A percentile compares a stretch with the other conserved stretches of the same genome.
These are phyloP conservation scores for Dichotomopilus funicola DNA, from an alignment of 2,329 filamentous ascomycete species.

Conservation along the genomic window DNA sequence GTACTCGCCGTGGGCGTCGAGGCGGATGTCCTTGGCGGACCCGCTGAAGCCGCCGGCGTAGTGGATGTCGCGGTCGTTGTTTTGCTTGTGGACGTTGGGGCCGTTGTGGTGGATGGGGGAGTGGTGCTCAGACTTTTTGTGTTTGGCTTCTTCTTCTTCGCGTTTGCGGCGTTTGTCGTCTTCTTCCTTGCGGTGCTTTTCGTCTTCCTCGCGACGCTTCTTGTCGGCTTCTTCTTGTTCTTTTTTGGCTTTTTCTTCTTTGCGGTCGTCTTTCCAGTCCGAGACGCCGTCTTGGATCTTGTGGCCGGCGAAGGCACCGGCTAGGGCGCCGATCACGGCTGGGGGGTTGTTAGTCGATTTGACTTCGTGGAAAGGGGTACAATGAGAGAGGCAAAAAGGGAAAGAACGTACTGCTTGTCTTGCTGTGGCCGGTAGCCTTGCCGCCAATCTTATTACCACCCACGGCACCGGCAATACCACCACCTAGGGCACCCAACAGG, in stretches of 20 bases:
- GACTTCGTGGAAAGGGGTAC: too few species aligned
- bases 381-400: neutral
- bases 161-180: slow-evolving; percentile 16
- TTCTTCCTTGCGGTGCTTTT: slow-evolving; percentile 22
- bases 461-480: slow-evolving; percentile 35
- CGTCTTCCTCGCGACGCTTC: slow-evolving; percentile 17
- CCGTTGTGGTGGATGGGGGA: neutral
- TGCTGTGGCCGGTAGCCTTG: slow-evolving; percentile 26
- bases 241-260: slow-evolving; percentile 32
- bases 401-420: slow-evolving; percentile 25
- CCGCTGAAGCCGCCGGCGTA: slow-evolving; percentile 32
- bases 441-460: slow-evolving; percentile 37
- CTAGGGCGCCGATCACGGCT: slow-evolving; percentile 34
- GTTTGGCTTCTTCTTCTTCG: slow-evolving; percentile 9
- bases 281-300: slow-evolving; percentile 35
- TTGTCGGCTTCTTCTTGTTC: slow-evolving; percentile 25
- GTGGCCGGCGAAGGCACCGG: slow-evolving; percentile 37
- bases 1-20: slow-evolving; percentile 29
- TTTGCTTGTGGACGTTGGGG: neutral
- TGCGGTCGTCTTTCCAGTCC: slow-evolving; percentile 35
- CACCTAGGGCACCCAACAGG: slow-evolving; percentile 35
- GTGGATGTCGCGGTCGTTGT: slow-evolving; percentile 9
- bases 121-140: neutral
- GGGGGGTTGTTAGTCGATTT: neutral
- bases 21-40: slow-evolving; percentile 31